phyloP scores from a whole-genome alignment of 495 filamentous ascomycete genomes.

The Aspergillus biplanus region DNA sequence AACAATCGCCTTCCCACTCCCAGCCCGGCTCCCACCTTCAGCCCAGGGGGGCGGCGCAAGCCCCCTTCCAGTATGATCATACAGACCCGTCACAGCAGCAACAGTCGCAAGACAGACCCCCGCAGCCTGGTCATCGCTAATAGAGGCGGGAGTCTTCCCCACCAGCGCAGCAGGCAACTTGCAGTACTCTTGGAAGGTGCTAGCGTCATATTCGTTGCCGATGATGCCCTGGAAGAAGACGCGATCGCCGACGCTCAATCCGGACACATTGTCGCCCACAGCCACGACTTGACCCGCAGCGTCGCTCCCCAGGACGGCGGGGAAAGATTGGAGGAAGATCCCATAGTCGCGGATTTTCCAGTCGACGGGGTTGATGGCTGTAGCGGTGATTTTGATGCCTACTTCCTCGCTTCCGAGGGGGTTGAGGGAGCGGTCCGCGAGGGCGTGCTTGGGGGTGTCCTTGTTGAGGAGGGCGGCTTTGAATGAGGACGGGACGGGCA shows the following conservation, averaged over 20 bases:
- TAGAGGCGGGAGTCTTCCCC: slow-evolving; percentile 36
- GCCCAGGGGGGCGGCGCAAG: slow-evolving; percentile 28
- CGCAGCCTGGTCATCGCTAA: slow-evolving; percentile 45
- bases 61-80: slow-evolving; percentile 28
- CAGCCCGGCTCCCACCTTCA: slow-evolving; percentile 29
- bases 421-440: slow-evolving; percentile 14
- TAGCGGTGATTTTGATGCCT: slow-evolving; percentile 43
- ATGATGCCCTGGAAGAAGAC: slow-evolving; percentile 37
- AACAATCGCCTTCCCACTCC: slow-evolving; percentile 36
- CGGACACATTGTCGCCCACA: slow-evolving; percentile 36
- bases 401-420: slow-evolving; percentile 18
- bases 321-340: slow-evolving; percentile 34
- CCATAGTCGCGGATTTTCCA: slow-evolving; percentile 37
- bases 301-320: slow-evolving; percentile 46
- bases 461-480: slow-evolving; percentile 23
- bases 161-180: slow-evolving; percentile 35
- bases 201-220: slow-evolving; percentile 34
- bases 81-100: slow-evolving; percentile 38
- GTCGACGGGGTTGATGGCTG: slow-evolving; percentile 52
- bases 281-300: slow-evolving; percentile 41
- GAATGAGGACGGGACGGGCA: slow-evolving; percentile 19
- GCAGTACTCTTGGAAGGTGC: slow-evolving; percentile 45
- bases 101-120: slow-evolving; percentile 43
- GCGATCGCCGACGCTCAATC: slow-evolving; percentile 37
- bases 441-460: slow-evolving; percentile 4